phyloP scores from a whole-genome alignment of 148 eudicot genomes.

The Chenopodium formosanum region DNA sequence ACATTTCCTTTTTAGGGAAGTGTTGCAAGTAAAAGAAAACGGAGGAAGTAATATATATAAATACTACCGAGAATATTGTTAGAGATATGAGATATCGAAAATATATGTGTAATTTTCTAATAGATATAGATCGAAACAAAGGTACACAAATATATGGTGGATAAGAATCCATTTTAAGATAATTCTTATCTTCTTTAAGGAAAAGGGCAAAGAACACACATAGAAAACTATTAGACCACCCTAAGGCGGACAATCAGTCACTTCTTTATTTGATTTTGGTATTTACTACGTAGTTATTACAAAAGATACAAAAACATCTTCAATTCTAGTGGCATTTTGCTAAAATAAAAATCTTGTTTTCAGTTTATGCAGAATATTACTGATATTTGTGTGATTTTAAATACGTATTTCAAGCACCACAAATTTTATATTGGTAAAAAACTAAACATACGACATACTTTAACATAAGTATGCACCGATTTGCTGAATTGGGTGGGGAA shows the following conservation, averaged over 20 bases:
- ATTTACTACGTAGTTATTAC: neutral
- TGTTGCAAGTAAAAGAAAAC: too few species aligned
- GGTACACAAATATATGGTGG: too few species aligned
- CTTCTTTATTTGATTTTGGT: conserved; percentile 18
- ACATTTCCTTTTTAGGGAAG: too few species aligned
- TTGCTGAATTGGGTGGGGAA: neutral
- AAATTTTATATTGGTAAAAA: neutral
- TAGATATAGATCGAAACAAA: too few species aligned
- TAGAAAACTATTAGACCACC: neutral
- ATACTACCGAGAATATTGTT: too few species aligned
- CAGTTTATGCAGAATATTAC: neutral
- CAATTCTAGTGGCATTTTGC: conserved; percentile 11
- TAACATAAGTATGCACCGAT: conserved; percentile 9
- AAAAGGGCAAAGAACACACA: neutral
- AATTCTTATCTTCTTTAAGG: conserved; percentile 27
- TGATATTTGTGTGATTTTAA: neutral
- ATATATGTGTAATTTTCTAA: too few species aligned
- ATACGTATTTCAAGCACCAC: neutral
- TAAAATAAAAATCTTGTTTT: neutral
- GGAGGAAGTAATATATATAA: too few species aligned
- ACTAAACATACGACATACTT: neutral
- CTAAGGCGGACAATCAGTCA: neutral
- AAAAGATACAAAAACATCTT: conserved; percentile 18
- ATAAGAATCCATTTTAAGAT: neutral
- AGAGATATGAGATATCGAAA: too few species aligned